Evolutionary conservation across 345 rosid genomes (phyloP), one percentile per base, ranked within the genome.

Genomic region (Camelina sativa): DNA sequence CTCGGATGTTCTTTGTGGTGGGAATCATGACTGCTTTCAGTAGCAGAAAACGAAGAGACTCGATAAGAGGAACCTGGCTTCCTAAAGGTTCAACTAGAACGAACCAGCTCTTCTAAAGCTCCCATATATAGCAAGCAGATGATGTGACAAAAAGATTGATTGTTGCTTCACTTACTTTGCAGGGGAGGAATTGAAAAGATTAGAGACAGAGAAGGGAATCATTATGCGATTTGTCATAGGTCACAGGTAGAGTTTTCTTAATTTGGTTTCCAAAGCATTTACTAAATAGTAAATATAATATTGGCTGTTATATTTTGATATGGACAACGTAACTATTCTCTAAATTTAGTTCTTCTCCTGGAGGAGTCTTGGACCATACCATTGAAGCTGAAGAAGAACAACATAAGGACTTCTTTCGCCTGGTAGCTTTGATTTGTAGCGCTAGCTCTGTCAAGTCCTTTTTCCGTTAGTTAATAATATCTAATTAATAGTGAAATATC

Each of bases 11-110:
- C 76, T 89, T 82, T 57, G 93, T 91, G 1, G 78, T 94, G 70
- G 98, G 97, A 57, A 91, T 93, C 46, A 89, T 89, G 59, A 91
- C 97, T 23, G 98, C 97, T 40, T 91, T 93, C 50, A 91, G 98
- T 77, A 91, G 97, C 86, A 85, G 83, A 82, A 87, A 85, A 74
- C 83, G 97, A 53, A 82, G 98, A 32, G 92, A 93, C 65, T 93
- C 97, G 0, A 69, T 89, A 52, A 75, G 98, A 30, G 74, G 77
- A 44, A 89, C 96, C 0, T 93, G 98, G 96, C 79, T 93, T 86
- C 98, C 96, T 19, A 76, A 85, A 83, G 86, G 97, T 97, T 86
- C 64, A n/a, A 32, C 20, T 43, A 65, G 62, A 52, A 59, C 73
- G 51, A 11, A 16, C 62, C 25, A 12, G 0, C 35, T n/a, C 48